Base-by-base conservation (phyloP, 257 asterid genomes). In the Misopates orontium region DNA sequence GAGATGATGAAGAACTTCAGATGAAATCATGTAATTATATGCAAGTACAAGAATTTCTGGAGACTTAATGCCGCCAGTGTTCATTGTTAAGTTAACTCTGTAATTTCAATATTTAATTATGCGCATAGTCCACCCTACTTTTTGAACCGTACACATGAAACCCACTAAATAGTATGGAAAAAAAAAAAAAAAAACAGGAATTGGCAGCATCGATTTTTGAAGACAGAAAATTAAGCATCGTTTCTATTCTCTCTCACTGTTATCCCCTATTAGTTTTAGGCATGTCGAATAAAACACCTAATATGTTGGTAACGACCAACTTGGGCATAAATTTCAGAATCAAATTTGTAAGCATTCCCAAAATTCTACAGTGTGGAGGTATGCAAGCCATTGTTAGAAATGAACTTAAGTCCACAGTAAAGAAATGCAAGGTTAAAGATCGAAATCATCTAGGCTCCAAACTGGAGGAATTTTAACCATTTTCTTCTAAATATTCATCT, bases 1-100 rank as follows among this genome's bases (percentile, higher is more conserved):
- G 10, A 70, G 10, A 70, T 48, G 45, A 52, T 24, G 59, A 60
- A 57, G 62, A 66, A 67, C 50, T 47, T 28, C 52, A 45, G 71
- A 28, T 44, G 51, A 51, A 59, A 28, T 59, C 71, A 50, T 23
- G 22, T 1, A 28, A 28, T 3, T 7, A 28, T 28, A 21, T 56
- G 62, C 24, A 61, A 22, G 25, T 42, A 52, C 73, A 42, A 55
- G 40, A 16, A 13, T 20, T 62, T 41, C 36, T 31, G 62, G 61
- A 56, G 47, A 24, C 44, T 28, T 21, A 50, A 18, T 3, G 18
- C 54, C 22, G 41, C 62, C 17, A 49, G 12, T 28, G 50, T 23
- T 24, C 41, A 44, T 17, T 44, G 58, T 59, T 45, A 36, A 39
- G 44, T 45, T 53, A 20, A 39, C 55, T 54, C 6, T 54, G 56